These are phyloP conservation scores for Imleria badia DNA, from an alignment of 768 basidiomycete species.

Conservation along the genomic window DNA sequence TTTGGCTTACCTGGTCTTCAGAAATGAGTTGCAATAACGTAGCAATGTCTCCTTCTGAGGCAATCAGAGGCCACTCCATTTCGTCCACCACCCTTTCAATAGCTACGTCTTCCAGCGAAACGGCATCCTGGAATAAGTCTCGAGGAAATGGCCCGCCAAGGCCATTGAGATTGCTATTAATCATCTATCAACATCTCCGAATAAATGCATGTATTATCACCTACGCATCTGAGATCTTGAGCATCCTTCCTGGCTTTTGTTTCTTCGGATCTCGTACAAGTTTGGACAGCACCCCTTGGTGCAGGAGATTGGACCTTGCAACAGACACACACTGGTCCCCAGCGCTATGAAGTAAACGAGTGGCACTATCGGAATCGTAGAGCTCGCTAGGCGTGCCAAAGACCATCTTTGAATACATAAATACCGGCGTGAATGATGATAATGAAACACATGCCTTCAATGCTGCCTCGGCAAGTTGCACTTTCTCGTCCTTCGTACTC, in stretches of 20 bases:
- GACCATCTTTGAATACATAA: slow-evolving; percentile 57
- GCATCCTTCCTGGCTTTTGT: slow-evolving; percentile 65
- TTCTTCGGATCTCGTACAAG: slow-evolving; percentile 61
- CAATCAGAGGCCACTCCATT: slow-evolving; percentile 78
- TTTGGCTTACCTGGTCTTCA: slow-evolving; percentile 60
- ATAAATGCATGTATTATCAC: slow-evolving; percentile 3
- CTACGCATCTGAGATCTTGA: slow-evolving; percentile 76
- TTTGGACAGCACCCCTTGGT: slow-evolving; percentile 66
- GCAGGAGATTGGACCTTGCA: slow-evolving; percentile 61
- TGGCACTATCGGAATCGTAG: slow-evolving; percentile 62
- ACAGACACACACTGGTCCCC: slow-evolving; percentile 55
- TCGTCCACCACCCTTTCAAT: slow-evolving; percentile 49
- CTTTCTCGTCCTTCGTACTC: slow-evolving; percentile 33
- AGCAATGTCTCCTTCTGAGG: slow-evolving; percentile 80
- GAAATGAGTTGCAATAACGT: slow-evolving; percentile 81
- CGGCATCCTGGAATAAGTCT: slow-evolving; percentile 73
- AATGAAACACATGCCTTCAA: slow-evolving; percentile 54
- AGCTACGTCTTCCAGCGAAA: slow-evolving; percentile 57
- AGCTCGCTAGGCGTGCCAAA: slow-evolving; percentile 69
- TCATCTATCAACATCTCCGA: neutral
- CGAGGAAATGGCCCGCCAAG: slow-evolving; percentile 61
- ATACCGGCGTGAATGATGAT: neutral
- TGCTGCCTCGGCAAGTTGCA: slow-evolving; percentile 62
- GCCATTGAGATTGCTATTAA: slow-evolving; percentile 61
- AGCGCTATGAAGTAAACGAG: slow-evolving; percentile 52